Evolutionary conservation across 805 yeast species (phyloP).

Genomic region (Priceomyces medius): DNA sequence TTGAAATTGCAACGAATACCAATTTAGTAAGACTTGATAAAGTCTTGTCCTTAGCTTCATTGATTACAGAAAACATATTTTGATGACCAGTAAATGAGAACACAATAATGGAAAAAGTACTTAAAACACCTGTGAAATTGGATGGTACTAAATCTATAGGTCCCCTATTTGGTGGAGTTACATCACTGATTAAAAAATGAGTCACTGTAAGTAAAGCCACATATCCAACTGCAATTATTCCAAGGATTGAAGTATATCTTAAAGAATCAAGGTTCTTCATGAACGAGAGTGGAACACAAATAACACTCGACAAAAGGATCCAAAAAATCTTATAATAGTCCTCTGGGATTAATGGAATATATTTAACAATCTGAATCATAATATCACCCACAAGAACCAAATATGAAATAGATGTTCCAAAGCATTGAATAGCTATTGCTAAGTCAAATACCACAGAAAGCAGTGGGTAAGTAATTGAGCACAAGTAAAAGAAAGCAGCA

Average conservation of each 20-base stretch:
- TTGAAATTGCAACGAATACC: conserved; percentile 50
- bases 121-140: conserved; percentile 52
- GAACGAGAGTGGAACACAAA: conserved; percentile 65
- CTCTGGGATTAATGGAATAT: conserved; percentile 19
- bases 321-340: conserved; percentile 50
- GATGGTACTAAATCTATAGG: conserved; percentile 32
- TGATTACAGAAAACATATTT: conserved; percentile 85
- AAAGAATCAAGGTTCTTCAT: conserved; percentile 75
- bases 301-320: conserved; percentile 50
- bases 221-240: conserved; percentile 77
- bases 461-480: conserved; percentile 61
- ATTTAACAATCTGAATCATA: conserved; percentile 55
- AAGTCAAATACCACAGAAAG: conserved; percentile 61
- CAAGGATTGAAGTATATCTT: conserved; percentile 81
- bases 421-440: conserved; percentile 69
- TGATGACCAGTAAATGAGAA: conserved; percentile 97
- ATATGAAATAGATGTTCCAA: conserved; percentile 69
- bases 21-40: conserved; percentile 40
- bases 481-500: conserved; percentile 70
- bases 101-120: conserved; percentile 83
- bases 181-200: conserved; percentile 65
- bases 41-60: conserved; percentile 66
- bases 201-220: conserved; percentile 67
- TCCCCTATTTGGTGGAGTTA: conserved; percentile 32
- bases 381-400: conserved; percentile 69